Base-by-base conservation (phyloP, 495 filamentous ascomycete species). In the Xylaria grammica region DNA sequence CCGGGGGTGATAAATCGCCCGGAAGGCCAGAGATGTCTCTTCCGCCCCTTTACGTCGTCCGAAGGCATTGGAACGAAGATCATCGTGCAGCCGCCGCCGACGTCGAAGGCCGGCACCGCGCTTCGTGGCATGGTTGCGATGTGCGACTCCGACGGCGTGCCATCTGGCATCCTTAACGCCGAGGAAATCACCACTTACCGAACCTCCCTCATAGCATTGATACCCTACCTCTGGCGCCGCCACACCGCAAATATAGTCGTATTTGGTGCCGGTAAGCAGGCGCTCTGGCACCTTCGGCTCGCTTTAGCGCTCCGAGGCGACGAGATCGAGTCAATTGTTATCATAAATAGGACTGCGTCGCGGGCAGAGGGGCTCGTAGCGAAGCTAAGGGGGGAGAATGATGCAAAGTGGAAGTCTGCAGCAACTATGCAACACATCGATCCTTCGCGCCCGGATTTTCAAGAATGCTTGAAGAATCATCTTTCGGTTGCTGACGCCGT, bases 201-300 rank as follows among this genome's bases (percentile, higher is more conserved):
- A 49, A 94, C 91, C 13, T 90, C 91, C 7, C 81, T 94, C 26
- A 85, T 85, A 0, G 82, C 87, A 15, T 83, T 86, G 56, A 84
- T 91, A 74, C 78, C 91, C 7, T 84, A 92, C 66, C 84, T 82
- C 63, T 86, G 85, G 65, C 87, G 91, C 52, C 74, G 81, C 53
- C 79, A 83, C 66, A 85, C 90, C 29, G 85, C 89, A 71, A 89
- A 84, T 13, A 67, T 92, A 7, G 80, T 85, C 10, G 84, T 92
- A 40, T 94, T 94, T 71, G 91, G 91, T 4, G 88, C 89, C 0
- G 91, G 91, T 6, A 86, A 85, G 59, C 91, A 93, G 76, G 91
- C 91, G 6, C 88, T 88, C 73, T 94, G 91, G 91, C 90, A 92
- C 72, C 84, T 91, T 50, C 87, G 89, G 1, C 81, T 92, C 20